Percentiles rank a stretch among this genome's conserved stretches.
Conservation (phyloP, 2,329 filamentous ascomycete species). For the Malbranchea zuffiana region DNA sequence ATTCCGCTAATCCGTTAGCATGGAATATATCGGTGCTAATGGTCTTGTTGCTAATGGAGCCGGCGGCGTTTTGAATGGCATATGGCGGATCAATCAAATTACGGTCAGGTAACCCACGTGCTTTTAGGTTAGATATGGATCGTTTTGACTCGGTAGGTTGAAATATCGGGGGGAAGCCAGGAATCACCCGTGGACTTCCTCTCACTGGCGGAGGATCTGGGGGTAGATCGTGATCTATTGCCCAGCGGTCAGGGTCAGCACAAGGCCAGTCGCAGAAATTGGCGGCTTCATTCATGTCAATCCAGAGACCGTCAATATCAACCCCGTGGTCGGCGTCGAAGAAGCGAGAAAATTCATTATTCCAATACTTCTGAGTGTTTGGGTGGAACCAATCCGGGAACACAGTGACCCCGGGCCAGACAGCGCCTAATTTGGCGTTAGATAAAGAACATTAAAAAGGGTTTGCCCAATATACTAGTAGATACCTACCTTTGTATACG, state of each 20-base stretch:
- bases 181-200: conserved; percentile 48
- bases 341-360: conserved; percentile 50
- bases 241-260: conserved; percentile 41
- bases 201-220: conserved; percentile 50
- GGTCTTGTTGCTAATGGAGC: conserved; percentile 40
- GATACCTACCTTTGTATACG: conserved; percentile 30
- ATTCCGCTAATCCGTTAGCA: conserved; percentile 51
- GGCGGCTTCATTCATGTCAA: conserved; percentile 49
- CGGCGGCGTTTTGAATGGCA: conserved; percentile 47
- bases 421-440: conserved; percentile 42
- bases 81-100: conserved; percentile 52
- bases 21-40: conserved; percentile 53
- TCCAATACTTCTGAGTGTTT: conserved; percentile 53
- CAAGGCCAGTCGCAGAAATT: conserved; percentile 42
- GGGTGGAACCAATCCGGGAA: conserved; percentile 63
- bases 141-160: conserved; percentile 37
- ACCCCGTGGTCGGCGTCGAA: conserved; percentile 52
- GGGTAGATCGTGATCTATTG: conserved; percentile 28
- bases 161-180: conserved; percentile 53
- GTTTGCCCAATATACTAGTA: too few relatives aligned
- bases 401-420: conserved; percentile 60
- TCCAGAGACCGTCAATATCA: conserved; percentile 61
- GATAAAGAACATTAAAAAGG: not conserved
- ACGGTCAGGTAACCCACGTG: conserved; percentile 47
- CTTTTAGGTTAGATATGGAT: conserved; percentile 22